Percentiles rank a stretch among this genome's conserved stretches.
Evolutionary conservation across 805 yeast species (phyloP).

Genomic region (Alloascoidea hylecoeti): DNA sequence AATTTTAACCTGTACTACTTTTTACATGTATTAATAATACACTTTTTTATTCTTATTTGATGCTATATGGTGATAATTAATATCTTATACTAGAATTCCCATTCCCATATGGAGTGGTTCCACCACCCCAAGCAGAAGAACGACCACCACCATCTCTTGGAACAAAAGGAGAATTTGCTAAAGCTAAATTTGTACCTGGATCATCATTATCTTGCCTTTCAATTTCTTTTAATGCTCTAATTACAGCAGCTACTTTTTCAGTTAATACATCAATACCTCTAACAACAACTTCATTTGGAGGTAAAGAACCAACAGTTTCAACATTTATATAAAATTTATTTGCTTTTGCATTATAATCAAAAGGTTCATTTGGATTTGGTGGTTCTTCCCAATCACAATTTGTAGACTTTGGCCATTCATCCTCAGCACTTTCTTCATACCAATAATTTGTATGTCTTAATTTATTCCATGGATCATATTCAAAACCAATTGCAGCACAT

Average conservation of each 20-base stretch:
- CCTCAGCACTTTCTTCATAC: constrained; percentile 81
- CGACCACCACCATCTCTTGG: background rate
- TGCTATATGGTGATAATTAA: too few species aligned
- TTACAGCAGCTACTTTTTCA: constrained; percentile 79
- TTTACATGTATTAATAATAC: too few species aligned
- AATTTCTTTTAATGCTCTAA: constrained; percentile 45
- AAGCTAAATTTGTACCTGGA: background rate
- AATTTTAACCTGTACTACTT: too few species aligned
- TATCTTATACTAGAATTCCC: too few species aligned
- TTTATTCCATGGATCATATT: constrained; percentile 98
- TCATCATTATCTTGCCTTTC: constrained; percentile 9
- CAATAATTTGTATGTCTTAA: constrained; percentile 91
- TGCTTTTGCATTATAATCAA: constrained; percentile 78
- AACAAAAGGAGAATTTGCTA: background rate
- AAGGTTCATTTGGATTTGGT: constrained; percentile 74
- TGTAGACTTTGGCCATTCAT: constrained; percentile 86
- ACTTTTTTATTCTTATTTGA: too few species aligned
- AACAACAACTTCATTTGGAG: constrained; percentile 79
- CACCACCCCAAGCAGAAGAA: background rate
- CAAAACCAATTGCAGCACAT: constrained; percentile 89
- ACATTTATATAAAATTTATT: constrained; percentile 73
- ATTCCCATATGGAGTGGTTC: background rate
- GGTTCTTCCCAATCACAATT: constrained; percentile 96
- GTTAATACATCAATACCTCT: constrained; percentile 79
- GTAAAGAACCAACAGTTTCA: constrained; percentile 83